Base-by-base conservation (phyloP, 345 rosid species). In the Aegle marmelos region DNA sequence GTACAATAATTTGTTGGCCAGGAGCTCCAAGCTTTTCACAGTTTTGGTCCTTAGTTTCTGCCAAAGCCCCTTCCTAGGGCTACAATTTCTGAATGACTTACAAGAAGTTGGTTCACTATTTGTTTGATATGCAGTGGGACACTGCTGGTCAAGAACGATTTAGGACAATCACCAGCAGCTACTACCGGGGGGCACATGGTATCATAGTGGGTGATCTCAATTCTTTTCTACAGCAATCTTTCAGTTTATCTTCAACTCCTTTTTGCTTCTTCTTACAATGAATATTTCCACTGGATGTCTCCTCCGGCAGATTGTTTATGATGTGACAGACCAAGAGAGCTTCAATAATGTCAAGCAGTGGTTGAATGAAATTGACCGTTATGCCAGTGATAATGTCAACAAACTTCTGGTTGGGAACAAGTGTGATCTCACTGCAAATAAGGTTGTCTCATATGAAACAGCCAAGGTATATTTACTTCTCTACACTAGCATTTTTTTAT, bases 71-170 rank as follows among this genome's bases (percentile, higher is more conserved):
- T 31, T 50, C 33, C 72, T 22, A 4, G 50, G 30, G 25, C 6
- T 1, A 71, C 50, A 28, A 39, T 45, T 78, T 73, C 24, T 63
- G 24, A 53, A 62, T 13, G 16, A 66, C 31, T 77, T 41, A 25
- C 57, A 39, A 65, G 57, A 39, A 48, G 67, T 67, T 76, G 58
- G 75, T 63, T 72, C 53, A 33, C 37, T 65, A 31, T 39, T 71
- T 70, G 50, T 78, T 82, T 10, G 64, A 56, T 36, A 14, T 80
- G 77, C 90, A 94, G 98, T 94, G 98, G 98, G 98, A 94, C 83
- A 94, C 98, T 67, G 98, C 98, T 73, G 98, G 98, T 28, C 98
- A 94, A 87, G 98, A 94, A 82, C 87, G 98, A 28, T 94, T 93
- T 80, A 90, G 98, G 87, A 94, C 98, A 31, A 94, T 93, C 78